Base-by-base conservation (phyloP, 495 filamentous ascomycete genomes). In the Penicillium goetzii region DNA sequence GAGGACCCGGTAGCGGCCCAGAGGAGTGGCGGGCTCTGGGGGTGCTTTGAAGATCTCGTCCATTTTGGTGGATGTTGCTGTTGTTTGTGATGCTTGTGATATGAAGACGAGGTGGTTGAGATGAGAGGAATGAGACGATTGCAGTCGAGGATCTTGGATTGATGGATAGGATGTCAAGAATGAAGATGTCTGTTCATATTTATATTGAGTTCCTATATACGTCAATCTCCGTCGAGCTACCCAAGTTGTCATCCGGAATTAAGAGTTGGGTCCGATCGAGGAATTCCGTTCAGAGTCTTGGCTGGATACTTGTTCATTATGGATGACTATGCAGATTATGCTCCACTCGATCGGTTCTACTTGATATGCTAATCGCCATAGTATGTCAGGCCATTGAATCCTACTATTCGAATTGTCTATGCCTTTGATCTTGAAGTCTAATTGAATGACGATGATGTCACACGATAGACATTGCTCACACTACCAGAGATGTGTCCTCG, bases 1-100 rank as follows among this genome's bases (percentile, higher is more conserved):
- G 15, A 90, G 83, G 53, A 88, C 72, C 23, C 87, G 84, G 72
- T 87, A 83, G 21, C 84, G 80, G 50, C 83, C 86, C 25, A 90
- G 79, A 56, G 81, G 74, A 56, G 81, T 86, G 21, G 71, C 45
- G n/a, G 86, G 86, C 43, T 81, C 77, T 0, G 83, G 79, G 5
- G 81, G 75, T 32, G 76, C 68, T 12, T 63, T 32, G 67, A 68
- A 63, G 75, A 82, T 76, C 84, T 87, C 58, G 0, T 68, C 26
- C 71, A 74, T 75, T 51, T 7, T 72, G 54, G 55, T 40, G 38
- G 38, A 40, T 40, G 15, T 15, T 15, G 12, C 2, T 9, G 11
- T 43, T 17, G 9, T 15, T 7, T 3, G 15, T 41, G 38, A 19
- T 41, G 38, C 3, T 41, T 19, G 17, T 43, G 40, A 43, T 43